Base-by-base conservation (phyloP, 2,329 filamentous ascomycete genomes). In the Botrytis porri region DNA sequence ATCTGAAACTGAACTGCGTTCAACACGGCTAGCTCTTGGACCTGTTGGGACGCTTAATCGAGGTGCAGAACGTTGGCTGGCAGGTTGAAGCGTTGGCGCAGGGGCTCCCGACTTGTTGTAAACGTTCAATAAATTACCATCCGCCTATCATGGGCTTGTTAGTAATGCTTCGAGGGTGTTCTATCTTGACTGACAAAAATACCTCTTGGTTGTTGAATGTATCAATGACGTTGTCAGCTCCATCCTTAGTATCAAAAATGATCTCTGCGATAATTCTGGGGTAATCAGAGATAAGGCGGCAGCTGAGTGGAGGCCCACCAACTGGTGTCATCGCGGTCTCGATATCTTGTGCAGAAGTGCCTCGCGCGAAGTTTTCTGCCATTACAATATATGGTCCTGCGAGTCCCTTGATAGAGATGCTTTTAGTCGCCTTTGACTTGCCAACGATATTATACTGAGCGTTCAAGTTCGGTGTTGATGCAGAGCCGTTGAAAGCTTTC, bases 161-260 rank as follows among this genome's bases (percentile, higher is more conserved):
- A 69, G 63, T 60, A 29, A 54, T 37, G 29, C 12, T n/a, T 48
- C 10, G 32, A 69, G 32, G 16, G 37, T 16, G 48, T 69, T 51
- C 29, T 41, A 41, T 9, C 18, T 10, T 41, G 20, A 22, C 25
- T 57, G 4, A 29, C n/a, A 48, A 37, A 82, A 89, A 77, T 81
- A 93, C 92, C 80, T 89, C 93, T 84, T 94, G 90, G 80, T 92
- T 90, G 82, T 96, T 91, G 82, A 95, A 95, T 4, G 87, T 92
- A 73, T 88, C 85, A 78, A 95, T 91, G 29, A 94, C 91, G 57
- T 87, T 88, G 77, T 95, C 90, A 4, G 92, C 93, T 57, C 91
- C 92, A 75, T 92, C 89, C 77, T 88, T 89, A 73, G 89, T 90
- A 75, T 89, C 86, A 79, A 95, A 94, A 7, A 90, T 86, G 80